phyloP scores from a whole-genome alignment of 2,329 filamentous ascomycete genomes.

The Microdochium trichocladiopsis region DNA sequence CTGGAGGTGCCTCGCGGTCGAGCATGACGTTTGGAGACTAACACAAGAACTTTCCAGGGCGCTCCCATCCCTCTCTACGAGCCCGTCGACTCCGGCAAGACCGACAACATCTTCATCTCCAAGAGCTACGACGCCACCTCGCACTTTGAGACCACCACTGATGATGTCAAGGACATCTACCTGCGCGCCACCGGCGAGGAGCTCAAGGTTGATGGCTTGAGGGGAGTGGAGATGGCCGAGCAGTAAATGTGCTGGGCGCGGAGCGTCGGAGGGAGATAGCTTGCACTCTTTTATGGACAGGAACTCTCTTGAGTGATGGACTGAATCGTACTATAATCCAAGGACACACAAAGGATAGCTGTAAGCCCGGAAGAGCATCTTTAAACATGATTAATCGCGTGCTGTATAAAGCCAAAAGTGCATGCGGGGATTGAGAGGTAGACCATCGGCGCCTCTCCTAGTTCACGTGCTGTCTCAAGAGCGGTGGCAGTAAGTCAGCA shows the following conservation, averaged over 20 bases:
- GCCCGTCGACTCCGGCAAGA: slow-evolving; percentile 72
- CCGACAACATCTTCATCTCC: slow-evolving; percentile 93
- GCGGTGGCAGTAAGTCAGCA: no score
- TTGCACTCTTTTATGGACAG: neutral
- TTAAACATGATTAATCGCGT: no score
- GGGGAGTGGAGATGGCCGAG: slow-evolving; percentile 67
- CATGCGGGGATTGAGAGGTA: no score
- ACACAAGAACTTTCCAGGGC: slow-evolving; percentile 35
- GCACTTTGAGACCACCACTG: slow-evolving; percentile 88
- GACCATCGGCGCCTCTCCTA: no score
- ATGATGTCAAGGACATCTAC: slow-evolving; percentile 95
- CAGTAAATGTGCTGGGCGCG: slow-evolving; percentile 41
- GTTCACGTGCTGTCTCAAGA: no score
- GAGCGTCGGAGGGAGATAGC: no score
- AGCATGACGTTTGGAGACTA: slow-evolving; percentile 1
- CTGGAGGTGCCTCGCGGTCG: neutral
- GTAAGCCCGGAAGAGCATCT: no score
- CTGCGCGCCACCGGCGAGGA: slow-evolving; percentile 75
- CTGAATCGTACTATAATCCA: no score
- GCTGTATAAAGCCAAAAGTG: no score
- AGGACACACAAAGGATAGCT: no score
- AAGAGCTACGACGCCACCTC: slow-evolving; percentile 98
- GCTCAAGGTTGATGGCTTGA: slow-evolving; percentile 78
- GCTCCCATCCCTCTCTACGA: slow-evolving; percentile 90
- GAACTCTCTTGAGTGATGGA: no score